phyloP scores from a whole-genome alignment of 2,329 filamentous ascomycete species.

The Ampelomyces quisqualis region DNA sequence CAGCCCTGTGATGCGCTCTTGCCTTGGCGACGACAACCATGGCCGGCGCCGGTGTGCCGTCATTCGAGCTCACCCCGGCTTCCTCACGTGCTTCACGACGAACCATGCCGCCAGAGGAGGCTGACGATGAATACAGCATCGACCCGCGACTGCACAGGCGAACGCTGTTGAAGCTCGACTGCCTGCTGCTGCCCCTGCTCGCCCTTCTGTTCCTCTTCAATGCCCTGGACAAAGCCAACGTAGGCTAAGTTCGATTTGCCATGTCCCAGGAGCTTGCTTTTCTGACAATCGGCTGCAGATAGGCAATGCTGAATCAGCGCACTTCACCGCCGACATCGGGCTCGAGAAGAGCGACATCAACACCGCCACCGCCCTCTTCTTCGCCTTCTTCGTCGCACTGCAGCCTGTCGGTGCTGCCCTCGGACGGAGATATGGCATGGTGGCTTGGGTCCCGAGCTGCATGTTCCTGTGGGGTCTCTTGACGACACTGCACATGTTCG shows the following conservation, averaged over 20 bases:
- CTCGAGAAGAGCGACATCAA: constrained; percentile 56
- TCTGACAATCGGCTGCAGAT: constrained; percentile 35
- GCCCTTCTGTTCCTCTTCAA: constrained; percentile 56
- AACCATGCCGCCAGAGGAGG: constrained; percentile 13
- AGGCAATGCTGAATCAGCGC: constrained; percentile 58
- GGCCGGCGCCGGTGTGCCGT: constrained; percentile 12
- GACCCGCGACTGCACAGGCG: constrained; percentile 30
- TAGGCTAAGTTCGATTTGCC: constrained; percentile 9
- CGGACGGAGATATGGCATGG: constrained; percentile 57
- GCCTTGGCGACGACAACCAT: constrained; percentile 15
- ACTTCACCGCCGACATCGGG: constrained; percentile 60
- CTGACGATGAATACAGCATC: constrained; percentile 1
- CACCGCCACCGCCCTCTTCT: constrained; percentile 59
- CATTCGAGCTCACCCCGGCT: constrained; percentile 15
- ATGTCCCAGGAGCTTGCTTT: neutral
- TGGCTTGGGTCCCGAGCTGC: constrained; percentile 57
- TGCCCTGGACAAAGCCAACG: constrained; percentile 55
- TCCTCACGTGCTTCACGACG: constrained; percentile 4
- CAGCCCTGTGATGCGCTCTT: constrained; percentile 4
- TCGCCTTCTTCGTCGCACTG: constrained; percentile 59
- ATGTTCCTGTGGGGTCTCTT: constrained; percentile 58
- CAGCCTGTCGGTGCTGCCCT: constrained; percentile 60
- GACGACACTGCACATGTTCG: constrained; percentile 52
- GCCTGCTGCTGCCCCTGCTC: constrained; percentile 53
- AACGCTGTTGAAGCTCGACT: constrained; percentile 53